Evolutionary conservation across 1,284 basidiomycete genomes (phyloP).

Genomic region (Retiboletus fuscus): DNA sequence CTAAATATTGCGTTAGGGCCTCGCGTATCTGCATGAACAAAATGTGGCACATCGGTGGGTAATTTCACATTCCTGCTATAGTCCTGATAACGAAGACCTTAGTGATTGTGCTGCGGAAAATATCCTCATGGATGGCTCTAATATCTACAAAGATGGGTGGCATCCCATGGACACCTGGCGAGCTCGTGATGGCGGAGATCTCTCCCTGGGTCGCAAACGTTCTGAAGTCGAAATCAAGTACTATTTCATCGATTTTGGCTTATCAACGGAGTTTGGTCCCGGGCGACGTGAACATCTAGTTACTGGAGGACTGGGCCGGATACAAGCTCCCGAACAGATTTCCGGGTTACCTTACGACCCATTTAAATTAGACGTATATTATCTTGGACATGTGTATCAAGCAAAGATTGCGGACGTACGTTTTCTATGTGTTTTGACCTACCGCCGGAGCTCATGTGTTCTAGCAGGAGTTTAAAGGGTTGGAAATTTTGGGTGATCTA

Average conservation of each 20-base stretch:
- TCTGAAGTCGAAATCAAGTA: slow-evolving; percentile 41
- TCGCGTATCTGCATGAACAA: slow-evolving; percentile 48
- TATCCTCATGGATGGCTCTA: slow-evolving; percentile 46
- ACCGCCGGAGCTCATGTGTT: background rate
- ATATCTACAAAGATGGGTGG: slow-evolving; percentile 42
- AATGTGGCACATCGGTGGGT: slow-evolving; percentile 43
- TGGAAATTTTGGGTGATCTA: slow-evolving; percentile 18
- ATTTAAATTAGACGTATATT: slow-evolving; percentile 38
- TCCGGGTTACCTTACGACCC: slow-evolving; percentile 32
- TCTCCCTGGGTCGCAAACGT: slow-evolving; percentile 12
- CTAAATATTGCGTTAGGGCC: slow-evolving; percentile 36
- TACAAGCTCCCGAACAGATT: slow-evolving; percentile 29
- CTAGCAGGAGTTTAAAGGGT: slow-evolving; percentile 27
- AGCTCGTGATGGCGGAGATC: slow-evolving; percentile 21
- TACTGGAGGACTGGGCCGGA: slow-evolving; percentile 18
- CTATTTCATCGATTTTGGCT: slow-evolving; percentile 45
- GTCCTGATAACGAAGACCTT: background rate
- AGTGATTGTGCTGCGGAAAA: slow-evolving; percentile 45
- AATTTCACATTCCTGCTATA: fast-evolving
- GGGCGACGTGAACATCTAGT: slow-evolving; percentile 4
- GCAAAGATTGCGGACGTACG: slow-evolving; percentile 32
- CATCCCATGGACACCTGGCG: slow-evolving; percentile 37
- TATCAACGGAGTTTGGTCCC: slow-evolving; percentile 23
- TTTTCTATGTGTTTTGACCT: background rate
- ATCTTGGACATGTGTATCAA: slow-evolving; percentile 31